These are phyloP conservation scores for Candida fluviatilis DNA, from an alignment of 805 yeast genomes.

Conservation along the genomic window DNA sequence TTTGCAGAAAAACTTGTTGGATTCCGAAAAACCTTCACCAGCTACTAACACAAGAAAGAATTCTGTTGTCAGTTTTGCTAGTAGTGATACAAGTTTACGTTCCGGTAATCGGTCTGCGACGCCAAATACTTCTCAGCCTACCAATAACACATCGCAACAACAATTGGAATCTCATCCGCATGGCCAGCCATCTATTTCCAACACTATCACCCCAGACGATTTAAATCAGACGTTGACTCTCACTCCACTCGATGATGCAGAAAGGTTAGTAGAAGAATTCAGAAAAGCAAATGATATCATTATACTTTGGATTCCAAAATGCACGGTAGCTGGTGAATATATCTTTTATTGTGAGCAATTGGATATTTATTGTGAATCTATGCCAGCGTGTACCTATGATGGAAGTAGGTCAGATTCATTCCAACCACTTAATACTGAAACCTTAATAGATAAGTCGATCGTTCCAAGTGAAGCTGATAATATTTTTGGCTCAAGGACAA, in stretches of 20 bases:
- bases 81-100: conserved; percentile 33
- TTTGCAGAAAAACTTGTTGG: conserved; percentile 32
- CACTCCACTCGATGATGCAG: conserved; percentile 25
- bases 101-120: conserved; percentile 15
- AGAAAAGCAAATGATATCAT: conserved; percentile 14
- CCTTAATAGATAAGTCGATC: conserved; percentile 16
- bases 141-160: conserved; percentile 1
- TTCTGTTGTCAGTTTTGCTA: conserved; percentile 48
- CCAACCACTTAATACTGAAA: conserved; percentile 22
- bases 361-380: conserved; percentile 52
- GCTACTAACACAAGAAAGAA: conserved; percentile 40
- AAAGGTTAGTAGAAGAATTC: conserved; percentile 20
- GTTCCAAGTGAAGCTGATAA: conserved; percentile 8
- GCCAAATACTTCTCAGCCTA: conserved; percentile 1
- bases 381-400: conserved; percentile 45
- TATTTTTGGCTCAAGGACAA: conserved; percentile 7
- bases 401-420: conserved; percentile 17
- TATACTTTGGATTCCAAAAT: conserved; percentile 57
- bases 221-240: conserved; percentile 5
- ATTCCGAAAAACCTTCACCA: conserved; percentile 28
- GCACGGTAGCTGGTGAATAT: conserved; percentile 51
- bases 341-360: conserved; percentile 59
- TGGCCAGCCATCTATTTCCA: conserved; percentile 11
- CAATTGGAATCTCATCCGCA: conserved; percentile 3
- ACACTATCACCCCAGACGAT: conserved; percentile 10